Percentiles rank a stretch among this genome's conserved stretches.
phyloP scores from a whole-genome alignment of 495 filamentous ascomycete species.

The Geoglossum glabrum region DNA sequence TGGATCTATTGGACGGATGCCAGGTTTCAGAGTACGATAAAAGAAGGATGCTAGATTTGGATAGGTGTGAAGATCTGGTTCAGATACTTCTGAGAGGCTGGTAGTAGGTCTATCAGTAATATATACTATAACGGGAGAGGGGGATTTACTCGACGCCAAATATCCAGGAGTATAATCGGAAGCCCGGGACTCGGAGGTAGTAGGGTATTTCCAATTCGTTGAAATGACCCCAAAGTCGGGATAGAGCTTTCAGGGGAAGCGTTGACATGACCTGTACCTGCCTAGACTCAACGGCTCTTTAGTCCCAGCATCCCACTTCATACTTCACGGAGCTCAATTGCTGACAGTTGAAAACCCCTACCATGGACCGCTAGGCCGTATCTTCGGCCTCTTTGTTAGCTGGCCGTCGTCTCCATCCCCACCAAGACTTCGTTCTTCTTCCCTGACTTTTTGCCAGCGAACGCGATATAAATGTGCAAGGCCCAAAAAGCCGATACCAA shows the following conservation, averaged over 20 bases:
- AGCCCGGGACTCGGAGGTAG: conserved; percentile 81
- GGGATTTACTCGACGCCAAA: conserved; percentile 68
- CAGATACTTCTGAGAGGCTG: conserved; percentile 63
- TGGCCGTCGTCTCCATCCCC: conserved; percentile 13
- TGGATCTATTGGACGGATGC: conserved; percentile 67
- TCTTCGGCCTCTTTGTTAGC: conserved; percentile 44
- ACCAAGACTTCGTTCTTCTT: conserved; percentile 24
- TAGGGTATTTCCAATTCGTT: conserved; percentile 86
- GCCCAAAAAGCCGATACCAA: conserved; percentile 77
- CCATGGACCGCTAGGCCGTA: conserved; percentile 79
- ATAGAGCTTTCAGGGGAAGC: conserved; percentile 81
- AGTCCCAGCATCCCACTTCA: background rate
- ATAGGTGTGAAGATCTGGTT: conserved; percentile 72
- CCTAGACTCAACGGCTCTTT: conserved; percentile 24
- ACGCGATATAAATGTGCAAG: conserved; percentile 55
- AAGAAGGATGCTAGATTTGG: conserved; percentile 94
- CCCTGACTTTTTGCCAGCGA: conserved; percentile 31
- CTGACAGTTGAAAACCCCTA: conserved; percentile 16
- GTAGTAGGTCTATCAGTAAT: background rate
- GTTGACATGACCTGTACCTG: conserved; percentile 94
- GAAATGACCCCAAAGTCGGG: conserved; percentile 81
- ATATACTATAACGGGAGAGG: background rate
- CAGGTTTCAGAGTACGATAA: conserved; percentile 83
- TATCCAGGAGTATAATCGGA: conserved; percentile 75
- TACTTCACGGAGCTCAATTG: background rate